Evolutionary conservation across 345 rosid genomes (phyloP).

Genomic region (Brassica juncea): DNA sequence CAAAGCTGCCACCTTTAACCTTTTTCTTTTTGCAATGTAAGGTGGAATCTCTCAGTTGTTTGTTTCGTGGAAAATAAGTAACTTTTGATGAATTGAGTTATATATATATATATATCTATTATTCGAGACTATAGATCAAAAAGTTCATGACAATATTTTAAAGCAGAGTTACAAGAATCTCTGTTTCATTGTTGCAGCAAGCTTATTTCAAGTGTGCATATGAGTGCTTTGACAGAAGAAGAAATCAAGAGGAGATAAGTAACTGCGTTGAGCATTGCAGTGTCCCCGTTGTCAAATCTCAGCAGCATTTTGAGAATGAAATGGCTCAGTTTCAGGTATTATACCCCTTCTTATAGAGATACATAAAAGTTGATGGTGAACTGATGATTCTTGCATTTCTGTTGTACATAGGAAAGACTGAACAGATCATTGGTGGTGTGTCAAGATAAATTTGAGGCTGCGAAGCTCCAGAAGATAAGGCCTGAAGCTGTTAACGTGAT

Average conservation of each 20-base stretch:
- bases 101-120: not conserved
- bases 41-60: not conserved
- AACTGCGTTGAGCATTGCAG: slow-evolving; percentile 79
- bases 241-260: slow-evolving; percentile 76
- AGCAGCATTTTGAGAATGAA: slow-evolving; percentile 78
- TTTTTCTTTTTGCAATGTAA: not conserved
- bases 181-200: slow-evolving; percentile 58
- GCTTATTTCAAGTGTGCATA: slow-evolving; percentile 70
- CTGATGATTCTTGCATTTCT: not conserved
- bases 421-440: slow-evolving; percentile 85
- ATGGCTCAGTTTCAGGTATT: slow-evolving; percentile 82
- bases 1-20: not conserved
- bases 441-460: slow-evolving; percentile 80
- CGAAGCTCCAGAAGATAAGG: slow-evolving; percentile 63
- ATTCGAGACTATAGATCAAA: not conserved
- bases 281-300: slow-evolving; percentile 72
- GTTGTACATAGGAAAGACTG: slow-evolving; percentile 66
- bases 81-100: not conserved
- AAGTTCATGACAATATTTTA: not conserved
- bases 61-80: not conserved
- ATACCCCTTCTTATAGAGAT: not conserved
- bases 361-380: not conserved
- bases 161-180: no score
- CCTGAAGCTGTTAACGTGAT: slow-evolving; percentile 30
- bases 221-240: slow-evolving; percentile 20